These are phyloP conservation scores for Silene uniflora DNA, from an alignment of 148 eudicot genomes.

Conservation along the genomic window DNA sequence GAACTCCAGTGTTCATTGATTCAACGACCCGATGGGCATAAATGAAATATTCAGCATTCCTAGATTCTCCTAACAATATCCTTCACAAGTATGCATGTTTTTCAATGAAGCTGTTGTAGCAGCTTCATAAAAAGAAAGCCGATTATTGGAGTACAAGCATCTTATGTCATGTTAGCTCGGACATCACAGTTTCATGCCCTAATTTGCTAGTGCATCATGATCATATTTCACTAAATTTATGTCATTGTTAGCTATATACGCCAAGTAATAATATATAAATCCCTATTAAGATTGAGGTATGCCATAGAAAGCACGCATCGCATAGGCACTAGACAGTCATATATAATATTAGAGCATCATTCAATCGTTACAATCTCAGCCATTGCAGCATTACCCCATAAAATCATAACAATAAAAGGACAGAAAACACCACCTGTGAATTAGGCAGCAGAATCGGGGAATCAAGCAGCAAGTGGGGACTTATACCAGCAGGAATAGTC, in stretches of 20 bases:
- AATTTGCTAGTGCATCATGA: too few species aligned
- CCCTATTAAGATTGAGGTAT: too few species aligned
- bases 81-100: neutral
- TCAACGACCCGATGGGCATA: neutral
- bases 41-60: neutral
- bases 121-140: neutral
- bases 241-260: too few species aligned
- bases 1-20: neutral
- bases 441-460: conserved; percentile 60
- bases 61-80: neutral
- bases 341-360: neutral
- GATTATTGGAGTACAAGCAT: neutral
- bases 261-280: too few species aligned
- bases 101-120: too few species aligned
- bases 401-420: neutral
- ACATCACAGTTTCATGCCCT: neutral
- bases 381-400: neutral
- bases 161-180: neutral
- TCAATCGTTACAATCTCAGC: neutral
- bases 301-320: too few species aligned
- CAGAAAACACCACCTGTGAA: conserved; percentile 45
- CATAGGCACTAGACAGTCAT: too few species aligned
- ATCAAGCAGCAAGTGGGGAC: conserved; percentile 54
- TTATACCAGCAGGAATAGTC: conserved; percentile 53
- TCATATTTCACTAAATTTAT: too few species aligned